A percentile compares a stretch with the other conserved stretches of the same genome.
Conservation (phyloP, 768 basidiomycete species). For the Lentinula boryana region DNA sequence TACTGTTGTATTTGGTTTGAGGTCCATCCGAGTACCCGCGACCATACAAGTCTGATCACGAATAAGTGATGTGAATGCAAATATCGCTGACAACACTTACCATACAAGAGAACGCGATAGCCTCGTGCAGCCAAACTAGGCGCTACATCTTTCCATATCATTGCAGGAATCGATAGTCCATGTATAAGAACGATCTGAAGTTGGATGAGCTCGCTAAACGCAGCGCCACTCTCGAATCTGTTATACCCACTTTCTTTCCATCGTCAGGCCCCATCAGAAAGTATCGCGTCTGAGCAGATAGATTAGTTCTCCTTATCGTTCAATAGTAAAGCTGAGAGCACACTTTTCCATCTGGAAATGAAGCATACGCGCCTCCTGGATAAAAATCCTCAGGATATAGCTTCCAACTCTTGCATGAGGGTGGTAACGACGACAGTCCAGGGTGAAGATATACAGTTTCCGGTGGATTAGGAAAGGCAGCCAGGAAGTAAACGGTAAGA, state of each 20-base stretch:
- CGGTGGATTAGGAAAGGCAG: constrained; percentile 61
- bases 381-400: constrained; percentile 74
- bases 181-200: constrained; percentile 69
- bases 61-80: constrained; percentile 2
- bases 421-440: constrained; percentile 57
- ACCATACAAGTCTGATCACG: constrained; percentile 62
- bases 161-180: constrained; percentile 70
- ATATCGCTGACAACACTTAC: constrained; percentile 26
- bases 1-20: constrained; percentile 55
- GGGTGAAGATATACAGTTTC: constrained; percentile 41
- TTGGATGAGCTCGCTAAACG: not conserved
- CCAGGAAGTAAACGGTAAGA: constrained; percentile 54
- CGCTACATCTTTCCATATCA: constrained; percentile 74
- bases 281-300: constrained; percentile 51
- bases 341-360: constrained; percentile 61
- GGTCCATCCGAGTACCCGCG: constrained; percentile 83
- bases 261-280: constrained; percentile 71
- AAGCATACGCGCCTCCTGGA: constrained; percentile 55
- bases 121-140: constrained; percentile 56
- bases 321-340: constrained; percentile 12
- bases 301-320: not conserved
- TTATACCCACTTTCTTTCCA: constrained; percentile 51
- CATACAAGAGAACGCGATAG: constrained; percentile 72
- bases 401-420: constrained; percentile 49
- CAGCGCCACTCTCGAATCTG: not conserved